A percentile compares a stretch with the other conserved stretches of the same genome.
These are phyloP conservation scores for Populus simonii DNA, from an alignment of 345 rosid species.

Conservation along the genomic window DNA sequence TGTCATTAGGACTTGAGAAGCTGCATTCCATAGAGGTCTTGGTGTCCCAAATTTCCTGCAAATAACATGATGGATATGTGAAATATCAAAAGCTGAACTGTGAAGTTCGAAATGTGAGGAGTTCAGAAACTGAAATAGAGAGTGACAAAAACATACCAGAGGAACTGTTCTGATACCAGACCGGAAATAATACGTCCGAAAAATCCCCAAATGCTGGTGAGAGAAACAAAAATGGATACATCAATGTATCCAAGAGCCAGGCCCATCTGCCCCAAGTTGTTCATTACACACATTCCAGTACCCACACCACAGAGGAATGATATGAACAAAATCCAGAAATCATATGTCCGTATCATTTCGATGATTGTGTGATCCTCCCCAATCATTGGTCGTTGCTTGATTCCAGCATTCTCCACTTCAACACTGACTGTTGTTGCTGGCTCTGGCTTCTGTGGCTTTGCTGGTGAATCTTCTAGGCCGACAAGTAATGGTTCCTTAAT, in stretches of 20 bases:
- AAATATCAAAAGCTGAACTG: neutral
- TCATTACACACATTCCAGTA: constrained; percentile 52
- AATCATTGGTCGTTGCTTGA: constrained; percentile 27
- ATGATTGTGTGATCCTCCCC: constrained; percentile 57
- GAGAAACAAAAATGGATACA: constrained; percentile 49
- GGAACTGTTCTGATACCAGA: constrained; percentile 39
- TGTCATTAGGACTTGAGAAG: constrained; percentile 46
- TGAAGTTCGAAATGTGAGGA: neutral
- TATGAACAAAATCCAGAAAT: constrained; percentile 57
- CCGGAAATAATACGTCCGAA: constrained; percentile 57
- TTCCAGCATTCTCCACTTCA: constrained; percentile 15
- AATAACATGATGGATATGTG: neutral
- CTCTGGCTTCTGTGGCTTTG: constrained; percentile 12
- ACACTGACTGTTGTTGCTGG: neutral
- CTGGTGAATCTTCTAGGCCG: constrained; percentile 2
- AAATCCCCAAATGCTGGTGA: constrained; percentile 64
- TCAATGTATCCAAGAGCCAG: constrained; percentile 52
- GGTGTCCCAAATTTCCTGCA: constrained; percentile 46
- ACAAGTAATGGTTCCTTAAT: constrained; percentile 41
- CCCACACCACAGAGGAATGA: constrained; percentile 61
- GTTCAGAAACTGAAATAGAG: neutral
- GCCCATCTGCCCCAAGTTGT: constrained; percentile 68
- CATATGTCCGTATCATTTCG: constrained; percentile 39
- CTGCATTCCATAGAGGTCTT: constrained; percentile 58
- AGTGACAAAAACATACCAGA: constrained; percentile 27